Conservation (phyloP, 192 early-diverging fungal genomes). For the Coemansia sp. region DNA sequence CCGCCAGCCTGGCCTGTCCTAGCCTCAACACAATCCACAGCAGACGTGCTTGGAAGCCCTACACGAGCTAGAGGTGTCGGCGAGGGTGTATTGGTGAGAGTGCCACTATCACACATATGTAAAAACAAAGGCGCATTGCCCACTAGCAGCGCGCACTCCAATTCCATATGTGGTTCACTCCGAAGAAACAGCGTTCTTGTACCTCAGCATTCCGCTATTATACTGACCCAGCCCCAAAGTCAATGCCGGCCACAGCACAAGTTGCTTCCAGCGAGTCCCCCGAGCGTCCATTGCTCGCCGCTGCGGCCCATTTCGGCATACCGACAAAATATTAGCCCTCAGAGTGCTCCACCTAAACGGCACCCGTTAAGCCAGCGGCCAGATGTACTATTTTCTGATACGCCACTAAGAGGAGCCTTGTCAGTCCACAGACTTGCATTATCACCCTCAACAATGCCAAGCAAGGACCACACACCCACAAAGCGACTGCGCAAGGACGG, state of each 20-base stretch:
- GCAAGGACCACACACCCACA: slow-evolving; percentile 19
- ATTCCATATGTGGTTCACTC: slow-evolving; percentile 1
- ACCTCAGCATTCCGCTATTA: background rate
- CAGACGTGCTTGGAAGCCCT: background rate
- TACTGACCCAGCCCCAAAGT: background rate
- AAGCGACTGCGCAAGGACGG: slow-evolving; percentile 38
- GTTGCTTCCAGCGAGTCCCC: background rate
- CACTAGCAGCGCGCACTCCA: background rate
- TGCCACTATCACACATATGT: slow-evolving; percentile 16
- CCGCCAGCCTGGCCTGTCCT: background rate
- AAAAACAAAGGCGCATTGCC: background rate
- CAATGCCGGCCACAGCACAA: background rate
- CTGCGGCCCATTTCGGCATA: slow-evolving; percentile 29
- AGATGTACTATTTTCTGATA: background rate
- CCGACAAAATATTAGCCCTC: slow-evolving; percentile 15
- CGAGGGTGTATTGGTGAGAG: background rate
- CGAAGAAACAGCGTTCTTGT: background rate
- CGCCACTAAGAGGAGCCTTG: background rate
- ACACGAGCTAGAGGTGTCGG: background rate
- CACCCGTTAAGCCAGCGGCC: slow-evolving; percentile 35
- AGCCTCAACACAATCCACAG: background rate
- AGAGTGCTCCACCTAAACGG: slow-evolving; percentile 8
- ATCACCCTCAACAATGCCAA: background rate
- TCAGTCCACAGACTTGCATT: background rate
- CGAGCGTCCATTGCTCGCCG: slow-evolving; percentile 3